These are phyloP conservation scores for Circinella minor DNA, from an alignment of 371 early-diverging fungal species.

Conservation along the genomic window DNA sequence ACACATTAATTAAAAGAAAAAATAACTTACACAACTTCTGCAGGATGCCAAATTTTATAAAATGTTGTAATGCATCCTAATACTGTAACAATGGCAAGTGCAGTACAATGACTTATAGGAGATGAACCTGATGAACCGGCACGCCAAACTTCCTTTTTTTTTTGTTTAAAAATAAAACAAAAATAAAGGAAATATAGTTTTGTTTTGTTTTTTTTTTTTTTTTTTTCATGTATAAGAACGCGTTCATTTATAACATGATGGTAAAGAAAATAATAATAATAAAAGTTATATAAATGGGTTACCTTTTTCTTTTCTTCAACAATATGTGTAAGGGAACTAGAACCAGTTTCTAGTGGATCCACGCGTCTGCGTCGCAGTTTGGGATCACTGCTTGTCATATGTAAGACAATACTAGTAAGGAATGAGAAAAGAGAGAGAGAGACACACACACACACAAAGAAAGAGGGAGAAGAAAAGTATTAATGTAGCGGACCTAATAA, in stretches of 20 bases:
- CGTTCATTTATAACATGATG: neutral
- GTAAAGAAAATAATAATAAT: neutral
- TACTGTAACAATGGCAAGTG: constrained; percentile 17
- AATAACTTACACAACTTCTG: constrained; percentile 69
- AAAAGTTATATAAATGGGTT: neutral
- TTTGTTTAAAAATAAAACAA: neutral
- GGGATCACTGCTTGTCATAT: constrained; percentile 9
- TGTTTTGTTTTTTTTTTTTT: neutral
- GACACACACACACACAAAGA: too few species aligned
- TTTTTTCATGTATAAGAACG: too few species aligned
- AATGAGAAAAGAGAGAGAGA: too few species aligned
- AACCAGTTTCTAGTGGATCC: constrained; percentile 1
- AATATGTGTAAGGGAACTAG: neutral
- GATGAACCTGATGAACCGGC: neutral
- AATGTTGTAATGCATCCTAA: constrained; percentile 25
- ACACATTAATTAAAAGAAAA: neutral
- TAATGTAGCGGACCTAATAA: too few species aligned
- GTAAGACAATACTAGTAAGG: too few species aligned
- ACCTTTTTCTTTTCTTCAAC: constrained; percentile 9
- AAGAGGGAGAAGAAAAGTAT: too few species aligned
- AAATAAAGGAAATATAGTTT: too few species aligned
- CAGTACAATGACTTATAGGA: constrained; percentile 2
- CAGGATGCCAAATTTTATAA: constrained; percentile 67
- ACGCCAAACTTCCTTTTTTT: neutral
- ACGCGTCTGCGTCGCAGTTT: constrained; percentile 7